A percentile compares a stretch with the other conserved stretches of the same genome.
These are phyloP conservation scores for Fusarium sp. DNA, from an alignment of 2,329 filamentous ascomycete species.

Conservation along the genomic window DNA sequence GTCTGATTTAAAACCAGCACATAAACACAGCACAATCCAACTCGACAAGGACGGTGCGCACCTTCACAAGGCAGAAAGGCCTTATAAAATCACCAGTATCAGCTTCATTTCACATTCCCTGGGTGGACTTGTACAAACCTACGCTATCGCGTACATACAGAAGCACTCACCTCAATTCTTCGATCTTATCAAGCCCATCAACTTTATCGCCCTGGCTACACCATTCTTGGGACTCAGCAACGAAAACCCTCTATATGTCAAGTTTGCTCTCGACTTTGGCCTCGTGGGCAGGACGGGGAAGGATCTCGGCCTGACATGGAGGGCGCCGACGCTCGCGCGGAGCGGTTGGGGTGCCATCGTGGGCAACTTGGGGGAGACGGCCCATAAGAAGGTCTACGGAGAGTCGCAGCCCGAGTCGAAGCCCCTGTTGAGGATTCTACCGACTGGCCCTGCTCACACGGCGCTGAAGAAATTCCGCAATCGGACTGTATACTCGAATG, in stretches of 20 bases:
- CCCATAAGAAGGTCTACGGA: slow-evolving; percentile 44
- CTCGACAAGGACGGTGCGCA: slow-evolving; percentile 66
- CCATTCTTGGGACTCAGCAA: slow-evolving; percentile 94
- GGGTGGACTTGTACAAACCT: slow-evolving; percentile 89
- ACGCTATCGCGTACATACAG: slow-evolving; percentile 95
- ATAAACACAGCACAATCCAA: slow-evolving; percentile 72
- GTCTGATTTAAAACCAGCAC: slow-evolving; percentile 59
- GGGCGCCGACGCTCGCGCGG: slow-evolving; percentile 83
- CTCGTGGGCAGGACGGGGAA: slow-evolving; percentile 96
- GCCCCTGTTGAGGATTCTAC: slow-evolving; percentile 86
- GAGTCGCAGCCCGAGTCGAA: slow-evolving; percentile 78
- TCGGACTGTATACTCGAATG: slow-evolving; percentile 93
- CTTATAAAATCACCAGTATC: slow-evolving; percentile 91
- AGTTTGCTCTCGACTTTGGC: slow-evolving; percentile 95
- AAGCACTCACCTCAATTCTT: slow-evolving; percentile 96
- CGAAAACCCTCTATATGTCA: slow-evolving; percentile 97
- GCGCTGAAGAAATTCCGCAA: slow-evolving; percentile 90
- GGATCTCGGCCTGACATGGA: slow-evolving; percentile 94
- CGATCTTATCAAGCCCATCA: slow-evolving; percentile 83
- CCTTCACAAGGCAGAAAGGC: slow-evolving; percentile 57
- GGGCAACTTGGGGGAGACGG: slow-evolving; percentile 73
- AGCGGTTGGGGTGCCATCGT: slow-evolving; percentile 92
- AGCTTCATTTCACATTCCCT: slow-evolving; percentile 95
- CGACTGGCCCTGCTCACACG: slow-evolving; percentile 89
- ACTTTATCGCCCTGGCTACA: slow-evolving; percentile 89